These are phyloP conservation scores for Kingdonia uniflora DNA, from an alignment of 164 flowering plant genomes.

Conservation along the genomic window DNA sequence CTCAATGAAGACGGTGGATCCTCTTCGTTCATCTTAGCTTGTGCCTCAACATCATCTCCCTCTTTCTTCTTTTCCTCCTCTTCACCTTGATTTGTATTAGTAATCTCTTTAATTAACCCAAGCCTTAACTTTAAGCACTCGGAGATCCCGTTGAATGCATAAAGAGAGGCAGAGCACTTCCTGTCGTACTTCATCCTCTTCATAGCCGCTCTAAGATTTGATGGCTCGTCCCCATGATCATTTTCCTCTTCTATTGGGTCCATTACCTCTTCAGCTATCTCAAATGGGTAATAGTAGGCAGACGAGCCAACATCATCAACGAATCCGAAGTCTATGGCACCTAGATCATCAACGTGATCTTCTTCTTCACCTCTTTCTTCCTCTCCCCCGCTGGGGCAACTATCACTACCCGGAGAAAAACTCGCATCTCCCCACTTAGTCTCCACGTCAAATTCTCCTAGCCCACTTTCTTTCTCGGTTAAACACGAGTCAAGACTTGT, in stretches of 20 bases:
- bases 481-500: not conserved
- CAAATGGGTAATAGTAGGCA: conserved; percentile 23
- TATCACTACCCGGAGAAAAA: not conserved
- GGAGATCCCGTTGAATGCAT: conserved; percentile 55
- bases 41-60: conserved; percentile 5
- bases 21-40: not conserved
- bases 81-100: conserved; percentile 1
- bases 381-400: conserved; percentile 1
- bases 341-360: too few species aligned
- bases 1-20: conserved; percentile 3
- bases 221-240: conserved; percentile 21
- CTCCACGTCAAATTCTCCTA: conserved; percentile 6
- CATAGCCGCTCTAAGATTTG: conserved; percentile 21
- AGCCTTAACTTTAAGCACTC: conserved; percentile 46
- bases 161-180: conserved; percentile 57
- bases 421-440: conserved; percentile 6
- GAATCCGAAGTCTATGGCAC: conserved; percentile 4
- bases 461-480: not conserved
- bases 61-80: conserved; percentile 5
- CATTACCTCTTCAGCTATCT: conserved; percentile 24
- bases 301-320: conserved; percentile 21
- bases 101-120: conserved; percentile 6
- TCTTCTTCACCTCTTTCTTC: conserved; percentile 5
- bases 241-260: conserved; percentile 19
- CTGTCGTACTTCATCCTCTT: conserved; percentile 67